Conservation (phyloP, 768 basidiomycete species). For the Collybiopsis luxurians region DNA sequence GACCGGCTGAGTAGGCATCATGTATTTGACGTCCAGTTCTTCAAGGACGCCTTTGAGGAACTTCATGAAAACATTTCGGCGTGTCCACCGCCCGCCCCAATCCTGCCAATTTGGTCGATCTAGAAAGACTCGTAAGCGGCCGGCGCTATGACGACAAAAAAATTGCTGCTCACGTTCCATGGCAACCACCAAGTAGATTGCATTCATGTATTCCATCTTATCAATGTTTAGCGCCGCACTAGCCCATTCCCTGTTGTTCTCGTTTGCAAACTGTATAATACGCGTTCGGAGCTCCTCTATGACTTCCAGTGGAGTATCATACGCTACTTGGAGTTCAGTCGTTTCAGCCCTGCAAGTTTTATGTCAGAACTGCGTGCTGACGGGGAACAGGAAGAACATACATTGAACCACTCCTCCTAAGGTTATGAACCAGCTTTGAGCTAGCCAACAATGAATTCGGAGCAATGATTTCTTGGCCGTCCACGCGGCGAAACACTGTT, state of each 20-base stretch:
- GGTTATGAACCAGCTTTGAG: constrained; percentile 75
- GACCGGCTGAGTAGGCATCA: constrained; percentile 71
- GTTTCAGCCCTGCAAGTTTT: constrained; percentile 54
- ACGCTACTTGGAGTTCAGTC: constrained; percentile 62
- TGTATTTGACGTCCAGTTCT: constrained; percentile 71
- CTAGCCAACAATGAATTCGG: constrained; percentile 72
- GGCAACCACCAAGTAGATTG: constrained; percentile 60
- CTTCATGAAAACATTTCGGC: constrained; percentile 76
- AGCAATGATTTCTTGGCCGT: constrained; percentile 77
- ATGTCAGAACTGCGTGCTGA: neutral
- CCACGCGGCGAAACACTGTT: constrained; percentile 75
- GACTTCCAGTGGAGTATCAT: constrained; percentile 66
- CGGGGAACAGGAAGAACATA: constrained; percentile 25
- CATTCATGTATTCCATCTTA: constrained; percentile 77
- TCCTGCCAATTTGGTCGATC: constrained; percentile 86
- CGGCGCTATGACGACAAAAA: too few relatives aligned
- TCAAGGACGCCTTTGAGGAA: constrained; percentile 67
- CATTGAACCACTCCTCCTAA: constrained; percentile 75
- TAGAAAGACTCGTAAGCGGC: constrained; percentile 18
- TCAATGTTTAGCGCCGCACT: constrained; percentile 64
- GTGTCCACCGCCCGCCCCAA: constrained; percentile 78
- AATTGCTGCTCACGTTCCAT: constrained; percentile 58
- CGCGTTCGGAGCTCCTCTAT: constrained; percentile 64
- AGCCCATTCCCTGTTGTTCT: constrained; percentile 75
- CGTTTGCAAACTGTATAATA: constrained; percentile 55